phyloP scores from a whole-genome alignment of 371 early-diverging fungal genomes.

The Actinomortierella ambigua region DNA sequence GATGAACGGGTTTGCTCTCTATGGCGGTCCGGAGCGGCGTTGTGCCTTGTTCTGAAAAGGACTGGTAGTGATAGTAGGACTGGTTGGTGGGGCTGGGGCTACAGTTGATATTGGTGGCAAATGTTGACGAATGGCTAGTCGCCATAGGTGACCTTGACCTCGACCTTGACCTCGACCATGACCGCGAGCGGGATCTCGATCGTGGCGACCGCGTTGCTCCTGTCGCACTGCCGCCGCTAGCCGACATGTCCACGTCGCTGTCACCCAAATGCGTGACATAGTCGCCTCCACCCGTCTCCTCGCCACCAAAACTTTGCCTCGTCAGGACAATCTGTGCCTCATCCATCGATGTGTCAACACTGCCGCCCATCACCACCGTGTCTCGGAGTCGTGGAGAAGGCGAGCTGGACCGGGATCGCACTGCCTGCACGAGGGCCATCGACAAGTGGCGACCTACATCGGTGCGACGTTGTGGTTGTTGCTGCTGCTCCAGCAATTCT shows the following conservation, averaged over 20 bases:
- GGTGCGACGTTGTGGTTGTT: background rate
- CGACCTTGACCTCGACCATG: too few relatives aligned
- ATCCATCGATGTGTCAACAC: constrained; percentile 27
- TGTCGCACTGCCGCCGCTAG: too few relatives aligned
- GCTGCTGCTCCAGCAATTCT: background rate
- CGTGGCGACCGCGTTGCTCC: too few relatives aligned
- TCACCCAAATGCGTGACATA: background rate
- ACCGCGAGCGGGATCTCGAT: too few relatives aligned
- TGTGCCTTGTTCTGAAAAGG: too few relatives aligned
- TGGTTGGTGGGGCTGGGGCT: constrained; percentile 8
- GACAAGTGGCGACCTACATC: background rate
- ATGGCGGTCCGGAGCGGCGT: too few relatives aligned
- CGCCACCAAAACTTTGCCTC: background rate
- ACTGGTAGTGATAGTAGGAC: background rate
- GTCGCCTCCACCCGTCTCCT: background rate
- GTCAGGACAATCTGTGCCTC: constrained; percentile 17
- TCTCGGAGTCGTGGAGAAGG: constrained; percentile 12
- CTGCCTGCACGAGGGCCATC: background rate
- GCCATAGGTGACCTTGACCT: background rate
- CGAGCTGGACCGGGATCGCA: constrained; percentile 6
- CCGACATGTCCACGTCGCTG: background rate
- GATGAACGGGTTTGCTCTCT: too few relatives aligned
- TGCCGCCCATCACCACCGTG: constrained; percentile 1
- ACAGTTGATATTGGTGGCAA: background rate
- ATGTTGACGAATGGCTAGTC: too few relatives aligned